A percentile compares a stretch with the other conserved stretches of the same genome.
Conservation (phyloP, 2,329 filamentous ascomycete genomes). For the Fusarium sp. region DNA sequence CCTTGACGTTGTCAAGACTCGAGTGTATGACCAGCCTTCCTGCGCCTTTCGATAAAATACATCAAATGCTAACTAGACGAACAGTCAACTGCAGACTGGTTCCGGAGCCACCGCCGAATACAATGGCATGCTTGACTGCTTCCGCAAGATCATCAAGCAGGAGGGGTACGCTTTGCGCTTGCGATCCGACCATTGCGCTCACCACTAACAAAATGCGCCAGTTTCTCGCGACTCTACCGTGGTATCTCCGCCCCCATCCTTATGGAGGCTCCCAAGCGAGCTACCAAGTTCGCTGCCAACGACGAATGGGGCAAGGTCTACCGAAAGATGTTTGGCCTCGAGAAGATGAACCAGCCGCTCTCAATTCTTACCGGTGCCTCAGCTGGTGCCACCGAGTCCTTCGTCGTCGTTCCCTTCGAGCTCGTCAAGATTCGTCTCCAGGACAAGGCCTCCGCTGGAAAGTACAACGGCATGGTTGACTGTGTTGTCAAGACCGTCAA, state of each 20-base stretch:
- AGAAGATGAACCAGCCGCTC: slow-evolving; percentile 91
- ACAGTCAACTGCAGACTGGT: slow-evolving; percentile 87
- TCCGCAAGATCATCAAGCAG: slow-evolving; percentile 94
- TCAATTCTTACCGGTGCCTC: slow-evolving; percentile 94
- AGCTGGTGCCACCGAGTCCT: slow-evolving; percentile 93
- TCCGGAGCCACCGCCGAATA: slow-evolving; percentile 84
- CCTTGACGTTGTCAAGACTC: slow-evolving; percentile 97
- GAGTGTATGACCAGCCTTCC: slow-evolving; percentile 76
- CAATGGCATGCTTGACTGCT: slow-evolving; percentile 98
- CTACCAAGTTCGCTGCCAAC: slow-evolving; percentile 99
- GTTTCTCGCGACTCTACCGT: slow-evolving; percentile 91
- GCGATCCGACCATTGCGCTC: slow-evolving; percentile 16
- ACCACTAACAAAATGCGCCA: slow-evolving; percentile 55
- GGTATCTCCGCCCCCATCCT: slow-evolving; percentile 96
- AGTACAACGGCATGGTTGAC: slow-evolving; percentile 86
- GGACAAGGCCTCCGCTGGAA: slow-evolving; percentile 91
- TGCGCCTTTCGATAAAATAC: slow-evolving; percentile 18
- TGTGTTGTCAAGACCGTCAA: slow-evolving; percentile 84
- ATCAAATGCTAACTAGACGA: slow-evolving; percentile 43
- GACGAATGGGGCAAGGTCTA: slow-evolving; percentile 98
- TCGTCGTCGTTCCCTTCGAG: slow-evolving; percentile 98
- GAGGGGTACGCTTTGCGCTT: slow-evolving; percentile 77
- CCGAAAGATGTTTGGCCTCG: slow-evolving; percentile 84
- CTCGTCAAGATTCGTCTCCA: slow-evolving; percentile 98
- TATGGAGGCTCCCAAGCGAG: slow-evolving; percentile 95